These are phyloP conservation scores for Penicillium sp. DNA, from an alignment of 2,329 filamentous ascomycete species.

Conservation along the genomic window DNA sequence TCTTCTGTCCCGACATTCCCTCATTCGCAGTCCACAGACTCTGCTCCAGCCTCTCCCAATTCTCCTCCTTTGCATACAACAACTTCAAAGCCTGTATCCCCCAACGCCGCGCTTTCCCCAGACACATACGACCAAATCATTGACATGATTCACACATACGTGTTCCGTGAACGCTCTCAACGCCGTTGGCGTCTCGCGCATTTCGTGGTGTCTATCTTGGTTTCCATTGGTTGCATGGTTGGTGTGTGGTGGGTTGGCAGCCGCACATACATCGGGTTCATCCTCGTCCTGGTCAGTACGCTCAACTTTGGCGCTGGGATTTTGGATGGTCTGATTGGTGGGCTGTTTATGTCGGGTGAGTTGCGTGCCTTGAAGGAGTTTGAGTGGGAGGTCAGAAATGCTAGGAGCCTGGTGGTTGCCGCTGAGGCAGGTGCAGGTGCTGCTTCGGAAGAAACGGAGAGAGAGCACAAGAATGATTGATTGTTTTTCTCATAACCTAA, in stretches of 20 bases:
- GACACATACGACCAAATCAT: conserved; percentile 71
- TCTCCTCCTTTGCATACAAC: conserved; percentile 17
- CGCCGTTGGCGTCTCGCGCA: conserved; percentile 69
- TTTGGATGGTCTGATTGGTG: conserved; percentile 79
- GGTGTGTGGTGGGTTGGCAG: conserved; percentile 75
- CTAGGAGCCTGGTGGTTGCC: conserved; percentile 41
- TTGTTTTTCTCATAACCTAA: not conserved
- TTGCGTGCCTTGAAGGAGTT: conserved; percentile 83
- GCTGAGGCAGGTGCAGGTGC: conserved; percentile 6
- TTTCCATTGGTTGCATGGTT: conserved; percentile 72
- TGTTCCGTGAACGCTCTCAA: conserved; percentile 67
- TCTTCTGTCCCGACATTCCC: conserved; percentile 13
- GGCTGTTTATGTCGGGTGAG: conserved; percentile 83
- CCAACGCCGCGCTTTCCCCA: conserved; percentile 40
- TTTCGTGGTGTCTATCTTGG: conserved; percentile 65
- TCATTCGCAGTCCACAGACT: conserved; percentile 2
- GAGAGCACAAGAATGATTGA: not conserved
- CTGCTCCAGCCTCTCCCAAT: conserved; percentile 3
- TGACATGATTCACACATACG: conserved; percentile 66
- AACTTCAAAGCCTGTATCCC: conserved; percentile 17
- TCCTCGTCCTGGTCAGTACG: conserved; percentile 76
- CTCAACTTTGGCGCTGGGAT: conserved; percentile 72
- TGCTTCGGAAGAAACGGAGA: not conserved
- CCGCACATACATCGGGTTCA: conserved; percentile 74
- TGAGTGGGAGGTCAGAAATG: conserved; percentile 83